Evolutionary conservation across 2,329 filamentous ascomycete species (phyloP).

Genomic region (Aspergillus sp.): DNA sequence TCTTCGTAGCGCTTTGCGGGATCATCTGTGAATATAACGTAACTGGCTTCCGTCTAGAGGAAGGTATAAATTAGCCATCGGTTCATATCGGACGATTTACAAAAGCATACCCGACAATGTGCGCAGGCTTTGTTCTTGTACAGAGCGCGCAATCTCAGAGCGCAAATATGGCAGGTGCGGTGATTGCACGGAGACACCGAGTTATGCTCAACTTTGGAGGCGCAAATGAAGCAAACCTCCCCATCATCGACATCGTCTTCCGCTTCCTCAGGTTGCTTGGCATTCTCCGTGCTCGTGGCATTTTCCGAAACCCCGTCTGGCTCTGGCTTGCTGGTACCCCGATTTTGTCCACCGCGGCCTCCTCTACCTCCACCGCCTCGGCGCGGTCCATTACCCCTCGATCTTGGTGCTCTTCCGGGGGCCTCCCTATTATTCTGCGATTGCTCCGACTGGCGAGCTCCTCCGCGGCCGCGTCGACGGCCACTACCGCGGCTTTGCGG

Average conservation of each 20-base stretch:
- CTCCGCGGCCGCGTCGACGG: constrained; percentile 43
- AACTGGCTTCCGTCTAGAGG: constrained; percentile 49
- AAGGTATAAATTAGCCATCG: constrained; percentile 14
- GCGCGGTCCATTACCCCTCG: constrained; percentile 33
- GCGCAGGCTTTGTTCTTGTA: constrained; percentile 97
- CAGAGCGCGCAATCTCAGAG: constrained; percentile 82
- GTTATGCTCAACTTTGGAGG: constrained; percentile 82
- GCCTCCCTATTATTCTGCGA: constrained; percentile 27
- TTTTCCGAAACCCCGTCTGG: constrained; percentile 39
- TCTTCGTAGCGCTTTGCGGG: constrained; percentile 79
- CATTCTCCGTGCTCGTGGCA: constrained; percentile 37
- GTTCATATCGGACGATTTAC: not conserved
- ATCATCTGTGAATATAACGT: constrained; percentile 91
- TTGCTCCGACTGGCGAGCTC: constrained; percentile 29
- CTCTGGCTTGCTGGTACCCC: constrained; percentile 18
- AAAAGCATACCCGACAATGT: constrained; percentile 73
- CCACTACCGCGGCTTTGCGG: constrained; percentile 40
- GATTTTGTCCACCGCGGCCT: constrained; percentile 31
- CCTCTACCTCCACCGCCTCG: constrained; percentile 30
- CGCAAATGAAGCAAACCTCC: constrained; percentile 97
- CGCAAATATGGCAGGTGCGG: constrained; percentile 93
- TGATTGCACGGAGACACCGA: constrained; percentile 94
- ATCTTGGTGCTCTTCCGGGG: constrained; percentile 36
- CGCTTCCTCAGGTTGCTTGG: constrained; percentile 23
- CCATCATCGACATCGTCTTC: constrained; percentile 60